Base-by-base conservation (phyloP, 768 basidiomycete species). In the Lanmaoa pseudosensibilis region DNA sequence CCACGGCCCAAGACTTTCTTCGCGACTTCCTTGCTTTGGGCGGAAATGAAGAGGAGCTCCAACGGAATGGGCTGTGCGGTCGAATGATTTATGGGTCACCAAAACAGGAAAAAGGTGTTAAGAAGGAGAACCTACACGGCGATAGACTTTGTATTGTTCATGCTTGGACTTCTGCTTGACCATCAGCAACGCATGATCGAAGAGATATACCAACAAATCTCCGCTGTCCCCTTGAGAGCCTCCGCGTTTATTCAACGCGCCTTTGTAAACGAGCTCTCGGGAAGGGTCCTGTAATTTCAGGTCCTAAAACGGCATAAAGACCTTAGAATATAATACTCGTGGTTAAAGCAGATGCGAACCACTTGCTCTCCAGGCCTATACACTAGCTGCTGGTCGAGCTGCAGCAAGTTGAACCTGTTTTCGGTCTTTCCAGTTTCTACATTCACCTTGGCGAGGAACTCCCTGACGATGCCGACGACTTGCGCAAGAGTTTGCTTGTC, bases 141-240 rank as follows among this genome's bases (percentile, higher is more conserved):
- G 86, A 68, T 97, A 95, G 13, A 98, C 95, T 69, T 91, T 92
- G 73, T 85, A 88, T 65, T 94, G 92, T 63, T 98, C 95, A 49
- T 87, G 86, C 69, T 94, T 94, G 73, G 86, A 91, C 73, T 93
- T 94, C 69, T 94, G 88, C 75, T 94, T 98, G 60, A 91, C 94
- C 83, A 98, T 92, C 33, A 99, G 77, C 41, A 99, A 75, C 2
- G 94, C 94, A 72, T 99, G 97, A 70, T 99, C 97, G 68, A 99
- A 97, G 66, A 99, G 74, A 77, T 96, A 98, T 7, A 96, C 91
- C 64, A 92, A 83, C 48, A 98, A 78, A 69, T 98, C 96, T 16
- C 93, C 94, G 65, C 86, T 93, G 58, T 89, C 88, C 57, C 81
- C 80, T 65, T 86, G 81, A 7, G 77, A 76, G 4, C 84, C 84